Conservation (phyloP, 2,329 filamentous ascomycete genomes). For the Cryphonectria radicalis region DNA sequence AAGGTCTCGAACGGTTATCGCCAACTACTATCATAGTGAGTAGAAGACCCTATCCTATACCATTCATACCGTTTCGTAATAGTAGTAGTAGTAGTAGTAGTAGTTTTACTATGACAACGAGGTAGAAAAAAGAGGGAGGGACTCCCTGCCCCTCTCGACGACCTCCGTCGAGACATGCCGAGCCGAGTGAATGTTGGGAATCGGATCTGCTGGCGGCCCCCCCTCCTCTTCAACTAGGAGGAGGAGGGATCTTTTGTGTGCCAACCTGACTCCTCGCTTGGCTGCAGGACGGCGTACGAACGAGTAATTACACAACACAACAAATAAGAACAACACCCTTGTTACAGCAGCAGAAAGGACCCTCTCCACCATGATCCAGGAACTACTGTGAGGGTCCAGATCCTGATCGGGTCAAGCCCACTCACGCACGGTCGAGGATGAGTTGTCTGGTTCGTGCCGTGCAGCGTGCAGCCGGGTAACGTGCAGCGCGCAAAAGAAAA, state of each 20-base stretch:
- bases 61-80: not conserved
- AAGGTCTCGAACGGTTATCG: no score
- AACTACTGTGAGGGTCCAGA: constrained; percentile 22
- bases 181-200: not conserved
- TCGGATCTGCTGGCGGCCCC: not conserved
- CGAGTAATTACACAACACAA: constrained; percentile 6
- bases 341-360: constrained; percentile 4
- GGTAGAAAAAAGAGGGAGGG: not conserved
- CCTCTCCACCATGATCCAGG: constrained; percentile 28
- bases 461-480: constrained; percentile 14
- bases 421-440: constrained; percentile 4
- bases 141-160: not conserved
- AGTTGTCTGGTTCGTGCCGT: constrained; percentile 17
- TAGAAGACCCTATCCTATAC: not conserved
- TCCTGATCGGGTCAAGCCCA: constrained; percentile 7
- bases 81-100: not conserved
- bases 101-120: not conserved
- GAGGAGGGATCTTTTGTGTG: not conserved
- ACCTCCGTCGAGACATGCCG: not conserved
- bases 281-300: constrained; percentile 16
- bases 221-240: not conserved
- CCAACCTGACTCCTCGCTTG: constrained; percentile 8
- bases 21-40: no score
- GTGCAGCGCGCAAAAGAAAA: constrained; percentile 5
- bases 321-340: constrained; percentile 7